phyloP scores from a whole-genome alignment of 2,329 filamentous ascomycete genomes.

The Scopulariopsis brevicaulis region DNA sequence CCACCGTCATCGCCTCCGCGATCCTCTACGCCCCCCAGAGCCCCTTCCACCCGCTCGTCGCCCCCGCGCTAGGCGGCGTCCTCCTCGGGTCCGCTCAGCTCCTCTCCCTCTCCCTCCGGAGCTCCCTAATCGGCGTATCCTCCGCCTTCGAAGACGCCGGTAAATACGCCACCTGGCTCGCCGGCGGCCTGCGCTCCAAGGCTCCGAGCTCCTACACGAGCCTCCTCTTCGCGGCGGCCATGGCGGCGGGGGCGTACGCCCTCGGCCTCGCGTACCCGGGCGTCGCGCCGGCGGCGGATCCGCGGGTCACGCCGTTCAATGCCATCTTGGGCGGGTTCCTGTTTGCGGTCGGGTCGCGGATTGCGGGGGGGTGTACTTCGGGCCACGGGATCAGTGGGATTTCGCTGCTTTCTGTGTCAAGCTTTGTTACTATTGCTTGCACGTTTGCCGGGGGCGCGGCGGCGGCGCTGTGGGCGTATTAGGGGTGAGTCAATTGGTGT shows the following conservation, averaged over 20 bases:
- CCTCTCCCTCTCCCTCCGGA: constrained; percentile 39
- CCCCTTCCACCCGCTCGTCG: constrained; percentile 20
- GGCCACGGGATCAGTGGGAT: constrained; percentile 60
- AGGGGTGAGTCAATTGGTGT: neutral
- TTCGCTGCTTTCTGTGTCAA: constrained; percentile 48
- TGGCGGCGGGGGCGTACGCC: constrained; percentile 32
- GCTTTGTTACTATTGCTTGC: constrained; percentile 46
- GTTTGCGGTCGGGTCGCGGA: constrained; percentile 47
- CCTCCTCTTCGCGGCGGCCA: constrained; percentile 40
- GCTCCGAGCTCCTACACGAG: constrained; percentile 24
- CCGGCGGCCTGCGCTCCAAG: constrained; percentile 14
- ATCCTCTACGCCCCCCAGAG: constrained; percentile 19
- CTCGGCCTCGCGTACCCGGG: constrained; percentile 20
- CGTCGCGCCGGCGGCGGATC: constrained; percentile 13
- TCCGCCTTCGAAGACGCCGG: constrained; percentile 50
- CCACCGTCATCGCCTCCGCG: constrained; percentile 22
- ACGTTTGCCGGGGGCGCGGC: constrained; percentile 41
- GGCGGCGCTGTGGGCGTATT: constrained; percentile 11
- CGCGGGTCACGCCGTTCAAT: constrained; percentile 18
- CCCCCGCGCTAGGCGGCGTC: constrained; percentile 42
- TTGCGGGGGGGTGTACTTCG: constrained; percentile 57
- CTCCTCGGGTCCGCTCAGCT: constrained; percentile 47
- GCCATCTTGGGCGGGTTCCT: constrained; percentile 42
- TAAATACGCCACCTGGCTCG: constrained; percentile 35
- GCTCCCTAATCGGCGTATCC: constrained; percentile 47